Evolutionary conservation across 768 basidiomycete species (phyloP).

Genomic region (Leccinum barrowsii): DNA sequence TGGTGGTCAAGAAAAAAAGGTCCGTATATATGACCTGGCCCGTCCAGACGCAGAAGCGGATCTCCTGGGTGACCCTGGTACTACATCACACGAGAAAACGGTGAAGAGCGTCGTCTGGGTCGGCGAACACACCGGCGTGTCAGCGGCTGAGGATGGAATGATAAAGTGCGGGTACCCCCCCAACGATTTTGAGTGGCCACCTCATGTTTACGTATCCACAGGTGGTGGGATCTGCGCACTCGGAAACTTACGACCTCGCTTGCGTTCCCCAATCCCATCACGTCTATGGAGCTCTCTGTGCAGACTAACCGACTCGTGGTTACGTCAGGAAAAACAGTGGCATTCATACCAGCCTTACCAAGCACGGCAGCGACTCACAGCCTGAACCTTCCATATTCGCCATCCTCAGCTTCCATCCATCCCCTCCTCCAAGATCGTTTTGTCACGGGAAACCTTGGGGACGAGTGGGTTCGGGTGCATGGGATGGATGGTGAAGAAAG

Average conservation of each 20-base stretch:
- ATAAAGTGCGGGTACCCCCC: slow-evolving; percentile 60
- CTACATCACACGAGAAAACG: slow-evolving; percentile 77
- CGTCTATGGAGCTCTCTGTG: slow-evolving; percentile 89
- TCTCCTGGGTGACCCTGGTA: slow-evolving; percentile 61
- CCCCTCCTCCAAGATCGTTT: slow-evolving; percentile 86
- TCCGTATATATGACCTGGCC: slow-evolving; percentile 87
- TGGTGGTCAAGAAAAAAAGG: slow-evolving; percentile 97
- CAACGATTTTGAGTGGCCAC: not conserved
- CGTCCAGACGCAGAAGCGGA: slow-evolving; percentile 86
- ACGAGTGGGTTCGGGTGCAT: slow-evolving; percentile 97
- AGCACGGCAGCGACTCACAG: slow-evolving; percentile 65
- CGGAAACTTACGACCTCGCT: slow-evolving; percentile 67
- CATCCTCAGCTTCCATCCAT: slow-evolving; percentile 94
- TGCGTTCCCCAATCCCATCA: slow-evolving; percentile 74
- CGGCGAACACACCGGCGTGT: slow-evolving; percentile 81
- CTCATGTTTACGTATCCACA: slow-evolving; percentile 32
- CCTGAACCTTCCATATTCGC: slow-evolving; percentile 76
- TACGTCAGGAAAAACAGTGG: slow-evolving; percentile 88
- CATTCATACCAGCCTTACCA: slow-evolving; percentile 80
- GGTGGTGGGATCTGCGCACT: slow-evolving; percentile 96
- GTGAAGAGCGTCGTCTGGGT: slow-evolving; percentile 95
- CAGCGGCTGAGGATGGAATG: slow-evolving; percentile 87
- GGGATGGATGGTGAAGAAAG: slow-evolving; percentile 86
- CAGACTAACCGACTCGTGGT: slow-evolving; percentile 82
- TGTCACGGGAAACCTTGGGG: slow-evolving; percentile 83